phyloP scores from a whole-genome alignment of 352 stramenopile genomes.

The Pythium aphanidermatum region DNA sequence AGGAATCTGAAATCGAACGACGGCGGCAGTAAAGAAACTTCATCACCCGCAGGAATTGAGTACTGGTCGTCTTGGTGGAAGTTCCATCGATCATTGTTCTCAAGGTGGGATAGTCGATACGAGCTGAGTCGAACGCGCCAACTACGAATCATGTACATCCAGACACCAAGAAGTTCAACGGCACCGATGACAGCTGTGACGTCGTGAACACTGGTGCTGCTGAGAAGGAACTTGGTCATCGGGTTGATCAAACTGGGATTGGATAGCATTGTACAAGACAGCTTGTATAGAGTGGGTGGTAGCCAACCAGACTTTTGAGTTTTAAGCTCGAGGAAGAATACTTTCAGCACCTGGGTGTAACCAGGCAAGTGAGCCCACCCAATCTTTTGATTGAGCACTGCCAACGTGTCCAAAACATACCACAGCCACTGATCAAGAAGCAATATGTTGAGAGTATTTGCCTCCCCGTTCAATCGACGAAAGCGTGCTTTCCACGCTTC shows the following conservation, averaged over 20 bases:
- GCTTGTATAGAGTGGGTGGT: conserved; percentile 80
- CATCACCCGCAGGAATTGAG: conserved; percentile 80
- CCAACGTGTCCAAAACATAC: conserved; percentile 87
- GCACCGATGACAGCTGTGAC: conserved; percentile 82
- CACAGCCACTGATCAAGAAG: conserved; percentile 85
- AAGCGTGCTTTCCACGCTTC: conserved; percentile 83
- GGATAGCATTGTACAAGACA: conserved; percentile 87
- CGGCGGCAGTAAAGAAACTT: conserved; percentile 77
- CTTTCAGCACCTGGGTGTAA: conserved; percentile 84
- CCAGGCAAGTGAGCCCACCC: conserved; percentile 79
- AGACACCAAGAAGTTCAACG: conserved; percentile 82
- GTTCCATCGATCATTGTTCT: conserved; percentile 89
- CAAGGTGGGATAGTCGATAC: conserved; percentile 80
- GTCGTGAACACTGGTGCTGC: conserved; percentile 83
- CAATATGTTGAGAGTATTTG: conserved; percentile 86
- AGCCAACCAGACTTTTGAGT: conserved; percentile 86
- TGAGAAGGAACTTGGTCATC: conserved; percentile 87
- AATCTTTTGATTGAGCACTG: conserved; percentile 87
- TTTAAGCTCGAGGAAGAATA: conserved; percentile 87
- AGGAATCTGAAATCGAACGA: conserved; percentile 88
- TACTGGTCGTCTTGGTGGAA: conserved; percentile 89
- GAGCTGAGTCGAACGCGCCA: conserved; percentile 83
- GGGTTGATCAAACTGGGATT: conserved; percentile 86
- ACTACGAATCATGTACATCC: conserved; percentile 91
- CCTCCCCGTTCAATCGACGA: conserved; percentile 67